phyloP scores from a whole-genome alignment of 2,329 filamentous ascomycete species.

The Coniochaeta sp. region DNA sequence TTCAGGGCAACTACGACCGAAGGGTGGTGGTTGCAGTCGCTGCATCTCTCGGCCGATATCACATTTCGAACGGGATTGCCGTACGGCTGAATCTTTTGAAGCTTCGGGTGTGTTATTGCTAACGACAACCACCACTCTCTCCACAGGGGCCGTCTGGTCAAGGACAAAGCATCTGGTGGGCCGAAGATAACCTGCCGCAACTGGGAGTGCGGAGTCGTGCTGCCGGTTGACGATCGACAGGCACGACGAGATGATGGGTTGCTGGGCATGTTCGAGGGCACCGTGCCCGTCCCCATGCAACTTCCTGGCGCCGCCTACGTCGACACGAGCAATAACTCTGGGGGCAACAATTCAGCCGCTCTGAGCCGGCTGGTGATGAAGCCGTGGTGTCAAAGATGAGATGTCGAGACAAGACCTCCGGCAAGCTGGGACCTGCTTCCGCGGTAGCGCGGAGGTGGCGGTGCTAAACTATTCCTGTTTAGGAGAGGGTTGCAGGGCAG shows the following conservation, averaged over 20 bases:
- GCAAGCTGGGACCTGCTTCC: too few species aligned
- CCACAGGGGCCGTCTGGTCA: constrained; percentile 67
- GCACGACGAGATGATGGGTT: neutral
- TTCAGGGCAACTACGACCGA: too few species aligned
- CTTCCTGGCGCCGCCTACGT: constrained; percentile 46
- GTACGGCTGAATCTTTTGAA: too few species aligned
- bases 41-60: neutral
- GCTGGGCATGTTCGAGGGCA: constrained; percentile 42
- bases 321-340: neutral
- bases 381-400: constrained; percentile 27
- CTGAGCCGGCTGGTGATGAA: neutral
- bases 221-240: constrained; percentile 38
- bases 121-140: constrained; percentile 1
- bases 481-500: too few species aligned
- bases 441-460: neutral
- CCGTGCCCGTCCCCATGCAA: constrained; percentile 58
- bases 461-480: neutral
- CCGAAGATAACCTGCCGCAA: constrained; percentile 80
- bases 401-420: too few species aligned
- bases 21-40: neutral
- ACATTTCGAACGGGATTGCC: too few species aligned
- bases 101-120: too few species aligned
- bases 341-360: neutral
- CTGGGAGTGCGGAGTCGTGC: constrained; percentile 89
- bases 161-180: constrained; percentile 58